A percentile compares a stretch with the other conserved stretches of the same genome.
Evolutionary conservation across 225 moss, liverwort and hornwort species (phyloP).

Genomic region (Pseudoscleropodium purum): DNA sequence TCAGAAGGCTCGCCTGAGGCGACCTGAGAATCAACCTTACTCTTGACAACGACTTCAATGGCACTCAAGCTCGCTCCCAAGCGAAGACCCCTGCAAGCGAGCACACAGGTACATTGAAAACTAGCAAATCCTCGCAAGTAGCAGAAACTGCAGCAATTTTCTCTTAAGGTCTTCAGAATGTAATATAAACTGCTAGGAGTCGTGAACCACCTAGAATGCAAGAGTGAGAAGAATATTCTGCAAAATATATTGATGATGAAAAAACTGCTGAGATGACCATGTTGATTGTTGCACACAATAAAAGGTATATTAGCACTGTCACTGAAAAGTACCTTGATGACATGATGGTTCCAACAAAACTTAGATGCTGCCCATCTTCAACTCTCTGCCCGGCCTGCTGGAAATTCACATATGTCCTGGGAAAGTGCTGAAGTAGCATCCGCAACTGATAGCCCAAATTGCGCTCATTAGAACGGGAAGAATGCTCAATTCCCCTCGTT

Average conservation of each 20-base stretch:
- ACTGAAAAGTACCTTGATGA: conserved; percentile 55
- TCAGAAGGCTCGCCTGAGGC: conserved; percentile 11
- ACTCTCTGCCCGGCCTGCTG: conserved; percentile 88
- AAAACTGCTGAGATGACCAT: neutral
- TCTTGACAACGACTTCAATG: conserved; percentile 79
- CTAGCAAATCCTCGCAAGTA: neutral
- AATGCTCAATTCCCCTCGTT: neutral
- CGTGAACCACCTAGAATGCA: neutral
- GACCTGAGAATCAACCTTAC: conserved; percentile 62
- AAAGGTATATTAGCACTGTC: neutral
- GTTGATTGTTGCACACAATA: neutral
- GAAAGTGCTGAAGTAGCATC: conserved; percentile 85
- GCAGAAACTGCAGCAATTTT: neutral
- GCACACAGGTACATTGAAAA: neutral
- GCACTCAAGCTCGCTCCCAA: conserved; percentile 68
- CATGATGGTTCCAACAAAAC: conserved; percentile 83
- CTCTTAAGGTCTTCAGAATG: neutral
- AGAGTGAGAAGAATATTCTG: neutral
- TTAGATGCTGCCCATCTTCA: conserved; percentile 89
- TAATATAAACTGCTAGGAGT: neutral
- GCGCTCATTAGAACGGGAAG: conserved; percentile 7
- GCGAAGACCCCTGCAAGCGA: conserved; percentile 60
- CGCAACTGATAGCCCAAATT: conserved; percentile 50
- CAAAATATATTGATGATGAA: neutral
- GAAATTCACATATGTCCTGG: conserved; percentile 88